Conservation (phyloP, 2,329 filamentous ascomycete species). For the Diaporthe vaccinii region DNA sequence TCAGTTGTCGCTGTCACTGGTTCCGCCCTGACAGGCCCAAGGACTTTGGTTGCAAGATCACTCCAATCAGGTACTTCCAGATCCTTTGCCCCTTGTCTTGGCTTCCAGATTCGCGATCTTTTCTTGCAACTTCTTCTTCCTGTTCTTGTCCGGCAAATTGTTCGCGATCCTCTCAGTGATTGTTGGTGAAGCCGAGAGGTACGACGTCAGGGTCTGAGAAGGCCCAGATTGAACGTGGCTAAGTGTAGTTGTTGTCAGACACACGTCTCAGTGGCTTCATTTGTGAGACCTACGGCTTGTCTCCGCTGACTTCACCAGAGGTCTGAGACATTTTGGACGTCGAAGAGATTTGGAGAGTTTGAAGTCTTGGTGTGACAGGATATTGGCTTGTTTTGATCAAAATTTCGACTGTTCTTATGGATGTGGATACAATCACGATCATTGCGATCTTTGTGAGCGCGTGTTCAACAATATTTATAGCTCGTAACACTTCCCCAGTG, state of each 20-base stretch:
- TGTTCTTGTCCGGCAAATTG: background rate
- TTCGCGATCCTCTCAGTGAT: background rate
- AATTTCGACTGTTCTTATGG: background rate
- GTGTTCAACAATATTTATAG: background rate
- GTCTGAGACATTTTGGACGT: background rate
- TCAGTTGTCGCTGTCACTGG: too few species aligned
- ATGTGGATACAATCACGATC: background rate
- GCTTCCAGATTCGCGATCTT: background rate
- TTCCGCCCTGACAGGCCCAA: background rate
- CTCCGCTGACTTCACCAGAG: constrained; percentile 9
- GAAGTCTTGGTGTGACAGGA: too few species aligned
- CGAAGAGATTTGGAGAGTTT: too few species aligned
- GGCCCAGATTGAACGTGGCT: background rate
- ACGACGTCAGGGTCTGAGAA: background rate
- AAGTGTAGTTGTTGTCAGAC: background rate
- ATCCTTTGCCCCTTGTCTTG: background rate
- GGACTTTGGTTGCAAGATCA: background rate
- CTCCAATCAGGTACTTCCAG: background rate
- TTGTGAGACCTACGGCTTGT: background rate
- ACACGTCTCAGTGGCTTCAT: rapidly evolving
- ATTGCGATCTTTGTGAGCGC: background rate
- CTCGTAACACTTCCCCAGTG: background rate
- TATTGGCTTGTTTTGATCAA: background rate
- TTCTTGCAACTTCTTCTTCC: background rate
- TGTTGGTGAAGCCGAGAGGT: background rate